Evolutionary conservation across 176 grass and related monocot species (phyloP).

Genomic region (Oryza glaberrima): DNA sequence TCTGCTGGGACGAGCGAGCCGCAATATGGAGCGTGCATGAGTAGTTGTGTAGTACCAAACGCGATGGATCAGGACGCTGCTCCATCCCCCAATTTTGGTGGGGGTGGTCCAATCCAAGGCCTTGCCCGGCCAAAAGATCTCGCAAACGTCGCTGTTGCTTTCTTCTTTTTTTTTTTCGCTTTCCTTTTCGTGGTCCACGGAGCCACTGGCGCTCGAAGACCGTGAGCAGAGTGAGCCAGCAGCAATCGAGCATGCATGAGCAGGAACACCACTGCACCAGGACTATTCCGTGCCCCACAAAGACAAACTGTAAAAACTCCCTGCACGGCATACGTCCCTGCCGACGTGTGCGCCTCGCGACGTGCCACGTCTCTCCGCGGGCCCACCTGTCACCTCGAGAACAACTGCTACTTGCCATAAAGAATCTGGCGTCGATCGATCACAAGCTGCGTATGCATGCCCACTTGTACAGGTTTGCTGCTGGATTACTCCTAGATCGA

Average conservation of each 20-base stretch:
- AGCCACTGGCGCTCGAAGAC: constrained; percentile 31
- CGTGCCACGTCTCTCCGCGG: background rate
- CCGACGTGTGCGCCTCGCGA: background rate
- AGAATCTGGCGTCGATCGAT: background rate
- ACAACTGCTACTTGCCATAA: background rate
- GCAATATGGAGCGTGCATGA: background rate
- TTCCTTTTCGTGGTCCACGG: constrained; percentile 30
- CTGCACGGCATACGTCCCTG: background rate
- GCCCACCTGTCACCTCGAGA: constrained; percentile 14
- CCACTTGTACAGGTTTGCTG: constrained; percentile 4
- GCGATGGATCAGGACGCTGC: constrained; percentile 3
- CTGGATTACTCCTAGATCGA: constrained; percentile 7
- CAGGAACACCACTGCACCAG: background rate
- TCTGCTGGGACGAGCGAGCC: background rate
- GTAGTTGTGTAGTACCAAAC: background rate
- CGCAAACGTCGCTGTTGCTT: constrained; percentile 48
- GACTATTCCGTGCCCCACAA: constrained; percentile 12
- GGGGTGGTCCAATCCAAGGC: constrained; percentile 38
- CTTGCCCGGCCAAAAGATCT: constrained; percentile 15
- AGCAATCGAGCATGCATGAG: background rate
- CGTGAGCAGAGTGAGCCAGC: background rate
- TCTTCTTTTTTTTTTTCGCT: constrained; percentile 16
- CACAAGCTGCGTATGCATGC: background rate
- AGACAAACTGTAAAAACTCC: background rate
- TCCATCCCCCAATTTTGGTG: constrained; percentile 7